Evolutionary conservation across 176 grass and related monocot genomes (phyloP).

Genomic region (Bolboschoenus planiculmis): DNA sequence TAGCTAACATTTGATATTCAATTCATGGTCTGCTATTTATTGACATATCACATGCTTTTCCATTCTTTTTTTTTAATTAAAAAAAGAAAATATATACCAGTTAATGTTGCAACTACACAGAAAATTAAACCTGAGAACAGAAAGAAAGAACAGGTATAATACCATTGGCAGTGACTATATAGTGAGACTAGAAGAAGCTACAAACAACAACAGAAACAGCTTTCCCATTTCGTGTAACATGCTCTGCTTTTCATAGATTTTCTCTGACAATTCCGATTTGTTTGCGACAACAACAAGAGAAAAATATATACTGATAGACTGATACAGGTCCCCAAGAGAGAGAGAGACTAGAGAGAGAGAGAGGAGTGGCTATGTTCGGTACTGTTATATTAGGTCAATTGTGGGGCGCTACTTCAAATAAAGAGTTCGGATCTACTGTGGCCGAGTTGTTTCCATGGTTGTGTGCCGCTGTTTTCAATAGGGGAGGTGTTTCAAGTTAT

Average conservation of each 20-base stretch:
- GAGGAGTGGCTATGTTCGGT: neutral
- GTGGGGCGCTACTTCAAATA: neutral
- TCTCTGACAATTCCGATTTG: constrained; percentile 3
- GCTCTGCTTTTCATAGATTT: neutral
- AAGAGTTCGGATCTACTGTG: neutral
- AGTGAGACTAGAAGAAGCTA: neutral
- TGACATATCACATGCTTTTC: no score
- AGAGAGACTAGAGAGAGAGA: no score
- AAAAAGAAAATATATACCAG: no score
- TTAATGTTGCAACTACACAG: no score
- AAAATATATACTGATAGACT: neutral
- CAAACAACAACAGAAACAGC: neutral
- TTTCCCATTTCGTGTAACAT: constrained; percentile 9
- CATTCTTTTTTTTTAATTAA: no score
- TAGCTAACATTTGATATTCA: no score
- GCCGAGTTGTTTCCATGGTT: neutral
- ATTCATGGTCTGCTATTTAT: no score
- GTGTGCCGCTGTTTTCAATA: no score
- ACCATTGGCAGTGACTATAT: neutral
- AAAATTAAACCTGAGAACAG: no score
- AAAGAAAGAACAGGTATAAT: no score
- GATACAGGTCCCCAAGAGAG: no score
- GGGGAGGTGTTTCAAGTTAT: no score
- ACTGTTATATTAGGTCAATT: neutral
- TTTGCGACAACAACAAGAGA: neutral